Percentiles rank a stretch among this genome's conserved stretches.
Evolutionary conservation across 2,329 filamentous ascomycete species (phyloP).

Genomic region (Pyricularia pennisetigena): DNA sequence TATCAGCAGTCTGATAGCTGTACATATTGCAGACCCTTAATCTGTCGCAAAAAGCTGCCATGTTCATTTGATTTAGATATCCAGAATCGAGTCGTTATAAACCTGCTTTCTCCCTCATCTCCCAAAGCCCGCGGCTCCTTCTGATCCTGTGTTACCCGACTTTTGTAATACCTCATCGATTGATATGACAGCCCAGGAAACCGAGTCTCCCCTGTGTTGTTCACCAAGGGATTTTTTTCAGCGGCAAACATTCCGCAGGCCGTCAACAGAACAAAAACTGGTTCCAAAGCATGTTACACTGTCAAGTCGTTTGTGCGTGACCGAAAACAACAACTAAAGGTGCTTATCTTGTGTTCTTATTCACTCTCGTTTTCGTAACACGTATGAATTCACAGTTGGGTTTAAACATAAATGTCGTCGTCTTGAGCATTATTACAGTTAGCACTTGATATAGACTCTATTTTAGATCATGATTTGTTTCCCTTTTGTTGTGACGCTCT

Average conservation of each 20-base stretch:
- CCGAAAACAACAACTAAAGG: no score
- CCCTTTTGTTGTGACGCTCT: no score
- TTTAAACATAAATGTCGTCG: no score
- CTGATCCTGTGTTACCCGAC: background rate
- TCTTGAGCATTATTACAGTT: no score
- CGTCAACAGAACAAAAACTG: background rate
- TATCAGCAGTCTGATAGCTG: background rate
- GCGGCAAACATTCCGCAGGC: background rate
- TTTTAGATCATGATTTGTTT: no score
- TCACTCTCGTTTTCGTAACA: no score
- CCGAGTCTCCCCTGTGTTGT: background rate
- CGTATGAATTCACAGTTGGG: no score
- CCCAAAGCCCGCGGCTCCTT: background rate
- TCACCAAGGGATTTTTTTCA: background rate
- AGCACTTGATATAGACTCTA: no score
- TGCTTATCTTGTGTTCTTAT: no score
- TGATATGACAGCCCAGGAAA: background rate
- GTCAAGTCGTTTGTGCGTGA: background rate
- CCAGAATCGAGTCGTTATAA: no score
- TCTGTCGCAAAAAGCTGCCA: background rate
- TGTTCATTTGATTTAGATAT: no score
- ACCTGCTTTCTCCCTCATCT: background rate
- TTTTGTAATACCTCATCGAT: background rate
- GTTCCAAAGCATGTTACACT: background rate
- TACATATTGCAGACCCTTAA: background rate